These are phyloP conservation scores for Dictyostelium intermedium DNA, from an alignment of 78 protist species.

Conservation along the genomic window DNA sequence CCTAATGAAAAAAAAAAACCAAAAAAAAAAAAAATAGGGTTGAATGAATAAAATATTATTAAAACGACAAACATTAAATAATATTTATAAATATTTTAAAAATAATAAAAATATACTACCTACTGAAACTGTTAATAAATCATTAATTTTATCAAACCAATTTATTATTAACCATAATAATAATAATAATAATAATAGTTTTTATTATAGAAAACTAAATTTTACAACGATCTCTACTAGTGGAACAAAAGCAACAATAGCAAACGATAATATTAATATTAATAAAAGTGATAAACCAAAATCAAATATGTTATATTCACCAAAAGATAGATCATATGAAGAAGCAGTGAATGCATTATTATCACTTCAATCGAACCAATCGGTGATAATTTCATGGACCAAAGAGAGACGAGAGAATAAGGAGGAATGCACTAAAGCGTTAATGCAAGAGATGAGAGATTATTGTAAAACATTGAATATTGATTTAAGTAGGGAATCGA, in stretches of 20 bases:
- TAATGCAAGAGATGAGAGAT: slow-evolving; percentile 17
- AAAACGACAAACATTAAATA: background rate
- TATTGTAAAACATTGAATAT: slow-evolving; percentile 5
- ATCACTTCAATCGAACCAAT: slow-evolving; percentile 44
- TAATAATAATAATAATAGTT: background rate
- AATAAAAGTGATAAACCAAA: slow-evolving; percentile 2
- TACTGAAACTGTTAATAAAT: background rate
- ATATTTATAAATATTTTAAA: background rate
- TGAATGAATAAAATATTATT: background rate
- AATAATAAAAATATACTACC: background rate
- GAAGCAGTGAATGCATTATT: slow-evolving; percentile 40
- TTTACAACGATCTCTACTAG: background rate
- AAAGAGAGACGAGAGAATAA: slow-evolving; percentile 19
- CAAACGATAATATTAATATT: background rate
- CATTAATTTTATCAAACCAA: background rate
- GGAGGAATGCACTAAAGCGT: background rate
- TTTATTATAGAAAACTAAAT: background rate
- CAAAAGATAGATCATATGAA: slow-evolving; percentile 10
- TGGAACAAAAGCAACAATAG: background rate
- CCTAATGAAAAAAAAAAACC: no score
- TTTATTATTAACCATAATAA: background rate
- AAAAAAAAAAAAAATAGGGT: background rate
- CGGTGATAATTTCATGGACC: background rate
- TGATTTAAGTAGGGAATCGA: slow-evolving; percentile 8
- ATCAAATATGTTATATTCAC: slow-evolving; percentile 18